A percentile compares a stretch with the other conserved stretches of the same genome.
Conservation (phyloP, 23 red algal species). For the Gracilaria vermiculophylla region DNA sequence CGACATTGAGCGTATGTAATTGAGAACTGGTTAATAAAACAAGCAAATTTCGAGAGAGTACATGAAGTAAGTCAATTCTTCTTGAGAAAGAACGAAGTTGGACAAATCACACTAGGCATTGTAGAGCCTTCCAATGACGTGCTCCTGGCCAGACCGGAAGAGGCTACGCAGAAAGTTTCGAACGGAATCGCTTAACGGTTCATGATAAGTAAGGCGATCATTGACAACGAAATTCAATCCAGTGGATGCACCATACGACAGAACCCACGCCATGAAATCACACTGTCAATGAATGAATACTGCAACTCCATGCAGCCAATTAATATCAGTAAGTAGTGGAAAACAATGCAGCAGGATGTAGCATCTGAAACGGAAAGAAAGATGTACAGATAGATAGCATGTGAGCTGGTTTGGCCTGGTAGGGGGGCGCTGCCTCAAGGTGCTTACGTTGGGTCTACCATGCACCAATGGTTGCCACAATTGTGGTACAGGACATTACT, state of each 20-base stretch:
- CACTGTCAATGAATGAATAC: constrained; percentile 22
- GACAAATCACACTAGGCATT: not conserved
- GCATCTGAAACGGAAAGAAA: not conserved
- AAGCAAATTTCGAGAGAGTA: not conserved
- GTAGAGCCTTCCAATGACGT: constrained; percentile 1
- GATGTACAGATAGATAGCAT: not conserved
- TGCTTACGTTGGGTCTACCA: not conserved
- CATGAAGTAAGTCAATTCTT: not conserved
- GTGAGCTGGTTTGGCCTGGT: constrained; percentile 22
- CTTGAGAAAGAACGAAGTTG: not conserved
- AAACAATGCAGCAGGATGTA: not conserved
- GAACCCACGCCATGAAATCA: not conserved
- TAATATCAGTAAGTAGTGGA: not conserved
- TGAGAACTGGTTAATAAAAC: not conserved
- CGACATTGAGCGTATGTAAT: not conserved
- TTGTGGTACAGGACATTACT: no score
- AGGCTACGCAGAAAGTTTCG: not conserved
- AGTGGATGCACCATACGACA: constrained; percentile 22
- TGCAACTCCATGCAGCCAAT: not conserved
- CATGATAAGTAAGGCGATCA: constrained; percentile 3
- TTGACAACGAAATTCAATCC: constrained; percentile 11
- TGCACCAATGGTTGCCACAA: not conserved
- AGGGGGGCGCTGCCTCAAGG: constrained; percentile 22
- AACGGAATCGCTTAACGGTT: not conserved
- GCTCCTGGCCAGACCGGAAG: not conserved